Conservation (phyloP, 108 stramenopile species). For the Epipyxis sp. region DNA sequence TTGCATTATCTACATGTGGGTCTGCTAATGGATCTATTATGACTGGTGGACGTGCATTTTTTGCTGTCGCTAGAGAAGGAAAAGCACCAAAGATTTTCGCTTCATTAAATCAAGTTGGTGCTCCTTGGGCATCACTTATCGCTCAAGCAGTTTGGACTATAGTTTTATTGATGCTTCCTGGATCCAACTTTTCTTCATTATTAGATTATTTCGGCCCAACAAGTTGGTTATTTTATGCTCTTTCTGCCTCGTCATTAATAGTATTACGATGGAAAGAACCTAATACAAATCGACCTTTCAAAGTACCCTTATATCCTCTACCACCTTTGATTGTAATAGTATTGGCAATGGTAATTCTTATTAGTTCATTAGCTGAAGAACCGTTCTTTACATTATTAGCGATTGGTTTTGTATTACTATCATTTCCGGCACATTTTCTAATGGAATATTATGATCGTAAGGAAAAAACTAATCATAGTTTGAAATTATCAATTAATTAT, state of each 20-base stretch:
- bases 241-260: not conserved
- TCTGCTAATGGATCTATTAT: constrained; percentile 22
- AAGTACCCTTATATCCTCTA: constrained; percentile 15
- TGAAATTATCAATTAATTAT: too few species aligned
- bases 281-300: not conserved
- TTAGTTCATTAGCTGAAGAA: not conserved
- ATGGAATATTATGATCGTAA: constrained; percentile 2
- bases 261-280: constrained; percentile 1
- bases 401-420: not conserved
- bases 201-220: constrained; percentile 32
- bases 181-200: constrained; percentile 9
- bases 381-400: constrained; percentile 10
- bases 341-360: not conserved
- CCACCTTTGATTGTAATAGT: constrained; percentile 22
- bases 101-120: not conserved
- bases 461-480: not conserved
- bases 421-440: constrained; percentile 19
- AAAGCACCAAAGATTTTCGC: not conserved
- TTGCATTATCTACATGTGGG: constrained; percentile 20
- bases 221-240: constrained; percentile 24
- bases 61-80: constrained; percentile 21
- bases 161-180: constrained; percentile 20
- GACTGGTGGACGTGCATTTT: constrained; percentile 13
- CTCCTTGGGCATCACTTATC: constrained; percentile 18
- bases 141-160: constrained; percentile 25